These are phyloP conservation scores for Fusarium falciforme DNA, from an alignment of 2,329 filamentous ascomycete species.

Conservation along the genomic window DNA sequence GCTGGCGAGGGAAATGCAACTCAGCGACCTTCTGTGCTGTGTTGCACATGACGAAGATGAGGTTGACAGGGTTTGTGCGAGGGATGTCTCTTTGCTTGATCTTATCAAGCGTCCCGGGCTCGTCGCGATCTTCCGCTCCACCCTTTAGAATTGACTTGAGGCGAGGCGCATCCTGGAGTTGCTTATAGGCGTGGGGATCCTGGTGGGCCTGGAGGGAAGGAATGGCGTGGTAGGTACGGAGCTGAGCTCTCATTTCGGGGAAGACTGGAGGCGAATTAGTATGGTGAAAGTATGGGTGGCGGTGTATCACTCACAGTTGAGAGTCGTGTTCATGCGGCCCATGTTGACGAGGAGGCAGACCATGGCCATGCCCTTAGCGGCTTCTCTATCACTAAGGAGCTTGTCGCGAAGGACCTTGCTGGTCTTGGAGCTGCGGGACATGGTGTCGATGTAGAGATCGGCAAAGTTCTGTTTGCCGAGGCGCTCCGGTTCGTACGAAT, in stretches of 20 bases:
- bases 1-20: conserved; percentile 84
- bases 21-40: conserved; percentile 93
- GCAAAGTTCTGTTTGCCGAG: conserved; percentile 82
- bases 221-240: conserved; percentile 97
- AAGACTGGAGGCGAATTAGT: conserved; percentile 75
- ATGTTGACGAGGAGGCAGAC: conserved; percentile 97
- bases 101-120: conserved; percentile 85
- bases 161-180: conserved; percentile 94
- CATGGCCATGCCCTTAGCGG: conserved; percentile 99
- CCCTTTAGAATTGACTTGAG: conserved; percentile 98
- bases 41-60: conserved; percentile 94
- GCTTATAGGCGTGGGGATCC: conserved; percentile 96
- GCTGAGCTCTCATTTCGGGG: conserved; percentile 97
- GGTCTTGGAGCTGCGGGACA: conserved; percentile 98
- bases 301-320: conserved; percentile 79
- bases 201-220: conserved; percentile 95
- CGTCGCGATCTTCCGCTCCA: conserved; percentile 87
- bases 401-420: conserved; percentile 99
- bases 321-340: conserved; percentile 97
- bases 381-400: conserved; percentile 88
- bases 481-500: conserved; percentile 78
- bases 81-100: conserved; percentile 74
- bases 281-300: neutral
- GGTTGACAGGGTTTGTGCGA: conserved; percentile 95
- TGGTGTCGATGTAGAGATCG: conserved; percentile 97